Evolutionary conservation across 768 basidiomycete species (phyloP).

Genomic region (Serendipita sp.): DNA sequence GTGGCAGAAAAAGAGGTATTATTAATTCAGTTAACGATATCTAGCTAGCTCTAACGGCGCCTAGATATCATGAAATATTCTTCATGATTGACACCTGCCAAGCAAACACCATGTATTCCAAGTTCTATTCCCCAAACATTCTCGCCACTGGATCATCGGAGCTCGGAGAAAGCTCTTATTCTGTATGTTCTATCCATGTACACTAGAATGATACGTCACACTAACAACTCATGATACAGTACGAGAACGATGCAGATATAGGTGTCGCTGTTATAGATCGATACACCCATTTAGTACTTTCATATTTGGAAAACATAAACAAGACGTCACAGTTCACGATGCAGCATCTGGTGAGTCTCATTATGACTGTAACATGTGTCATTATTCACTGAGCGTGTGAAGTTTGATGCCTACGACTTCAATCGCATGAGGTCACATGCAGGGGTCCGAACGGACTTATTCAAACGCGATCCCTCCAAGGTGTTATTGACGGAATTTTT

Average conservation of each 20-base stretch:
- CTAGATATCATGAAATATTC: constrained; percentile 84
- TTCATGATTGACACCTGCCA: constrained; percentile 99
- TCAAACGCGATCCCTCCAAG: constrained; percentile 37
- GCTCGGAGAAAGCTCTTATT: constrained; percentile 83
- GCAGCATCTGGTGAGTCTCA: constrained; percentile 51
- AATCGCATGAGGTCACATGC: constrained; percentile 66
- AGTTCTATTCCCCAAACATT: constrained; percentile 86
- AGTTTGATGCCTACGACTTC: constrained; percentile 74
- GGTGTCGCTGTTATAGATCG: constrained; percentile 93
- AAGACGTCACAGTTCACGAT: constrained; percentile 73
- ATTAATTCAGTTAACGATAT: background rate
- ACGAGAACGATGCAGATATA: constrained; percentile 85
- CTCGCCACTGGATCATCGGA: constrained; percentile 79
- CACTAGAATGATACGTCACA: background rate
- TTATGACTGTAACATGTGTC: background rate
- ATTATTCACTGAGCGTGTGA: background rate
- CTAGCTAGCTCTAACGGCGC: background rate
- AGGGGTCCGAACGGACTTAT: constrained; percentile 80
- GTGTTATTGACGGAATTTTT: constrained; percentile 67
- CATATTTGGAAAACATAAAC: constrained; percentile 84
- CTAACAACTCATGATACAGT: constrained; percentile 28
- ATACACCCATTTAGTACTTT: constrained; percentile 81
- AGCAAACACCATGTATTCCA: constrained; percentile 88
- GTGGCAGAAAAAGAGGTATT: constrained; percentile 88
- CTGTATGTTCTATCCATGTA: constrained; percentile 35